Evolutionary conservation across 2,329 filamentous ascomycete species (phyloP), one percentile per base, ranked within the genome.

Genomic region (Fusarium phyllophilum): DNA sequence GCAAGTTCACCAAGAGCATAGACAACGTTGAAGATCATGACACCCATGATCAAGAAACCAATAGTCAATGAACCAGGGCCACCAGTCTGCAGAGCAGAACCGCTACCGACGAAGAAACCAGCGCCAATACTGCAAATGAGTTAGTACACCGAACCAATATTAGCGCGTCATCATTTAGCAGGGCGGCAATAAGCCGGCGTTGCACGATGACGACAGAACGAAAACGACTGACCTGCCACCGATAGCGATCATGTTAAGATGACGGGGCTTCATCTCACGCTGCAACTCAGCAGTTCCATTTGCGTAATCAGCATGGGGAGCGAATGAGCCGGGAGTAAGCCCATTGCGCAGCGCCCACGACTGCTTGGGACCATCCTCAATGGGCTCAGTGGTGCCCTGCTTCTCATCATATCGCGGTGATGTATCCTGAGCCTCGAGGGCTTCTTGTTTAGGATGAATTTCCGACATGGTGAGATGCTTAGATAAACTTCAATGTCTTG

Each of bases 11-110:
- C 89, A 26, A 90, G 85, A 59, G 90, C 89, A 75, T 90, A 89
- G 70, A 91, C 86, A 52, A 89, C 89, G 74, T 89, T 88, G 77
- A 90, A 88, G 81, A 90, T 87, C 88, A 90, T 89, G 74, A 88
- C 68, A 78, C 89, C 88, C 65, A 89, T 87, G 64, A 90, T 88
- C 22, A 86, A 66, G 75, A 90, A 90, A 62, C 86, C 84, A 54
- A 87, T 80, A 20, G 87, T 75, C 14, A 86, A 75, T 52, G 83
- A 83, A 5, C 79, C 85, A 33, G 85, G 85, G 39, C 71, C 66
- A 57, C 55, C 77, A 54, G 74, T 72, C 22, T 71, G 63, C 13
- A 77, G 71, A 18, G 90, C 82, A 62, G 87, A 87, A 70, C 82
- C 79, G 68, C 88, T 88, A 76, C 89, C 88, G 70, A 90, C 89